Base-by-base conservation (phyloP, 2,329 filamentous ascomycete species). In the Aplosporella prunicola region DNA sequence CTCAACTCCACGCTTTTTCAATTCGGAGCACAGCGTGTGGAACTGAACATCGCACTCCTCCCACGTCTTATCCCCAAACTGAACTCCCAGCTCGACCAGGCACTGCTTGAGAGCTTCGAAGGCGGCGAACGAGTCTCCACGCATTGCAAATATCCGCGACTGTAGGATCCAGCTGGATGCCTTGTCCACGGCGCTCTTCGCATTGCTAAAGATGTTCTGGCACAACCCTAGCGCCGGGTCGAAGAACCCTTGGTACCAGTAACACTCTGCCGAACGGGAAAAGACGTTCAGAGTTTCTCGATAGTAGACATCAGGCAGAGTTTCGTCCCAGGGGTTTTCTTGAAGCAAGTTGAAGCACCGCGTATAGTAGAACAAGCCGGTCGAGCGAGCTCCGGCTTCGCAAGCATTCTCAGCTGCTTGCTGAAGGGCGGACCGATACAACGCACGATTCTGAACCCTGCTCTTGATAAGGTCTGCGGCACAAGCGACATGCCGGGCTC, bases 251-350 rank as follows among this genome's bases (percentile, higher is more conserved):
- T 88, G 80, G 51, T 83, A 86, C 51, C 87, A 76, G 48, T 84
- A 80, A 53, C 84, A 86, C 56, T 94, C 87, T 3, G 87, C 83
- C 4, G 84, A 77, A 36, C 82, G 77, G 4, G 87, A 77, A 55
- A 85, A 79, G 2, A 93, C 67, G 44, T 80, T 78, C 44, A 93
- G 68, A 0, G 87, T 93, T 61, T 96, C 89, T 9, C 86, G 78
- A 50, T 94, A 94, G 30, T 77, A 81, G 1, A 82, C 80, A 53
- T 95, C 89, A 5, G 74, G 69, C 10, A 64, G 58, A 5, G 67
- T 68, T 20, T 82, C 78, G 27, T 74, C 68, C 89, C 89, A 96
- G 1, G 83, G 78, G 36, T 83, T 65, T 5, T 80, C 67, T 53
- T 93, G 87, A 10, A 96, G 68, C n/a, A 96, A 69, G 8, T 71